Base-by-base conservation (phyloP, 2,329 filamentous ascomycete genomes). In the Phialocephala subalpina region DNA sequence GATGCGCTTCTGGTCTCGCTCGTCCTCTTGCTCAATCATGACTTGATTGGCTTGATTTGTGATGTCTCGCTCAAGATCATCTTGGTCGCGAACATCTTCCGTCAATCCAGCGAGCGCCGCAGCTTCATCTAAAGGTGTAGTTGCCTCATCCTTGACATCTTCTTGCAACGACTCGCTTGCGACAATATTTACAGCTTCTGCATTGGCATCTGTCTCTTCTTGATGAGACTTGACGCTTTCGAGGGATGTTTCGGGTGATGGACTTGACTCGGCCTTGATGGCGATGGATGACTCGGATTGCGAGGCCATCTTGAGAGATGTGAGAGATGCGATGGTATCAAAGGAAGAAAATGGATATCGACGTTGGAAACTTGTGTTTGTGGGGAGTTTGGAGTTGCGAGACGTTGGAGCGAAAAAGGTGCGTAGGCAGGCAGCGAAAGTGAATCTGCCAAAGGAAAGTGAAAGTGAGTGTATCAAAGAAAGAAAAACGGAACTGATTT, bases 51-150 rank as follows among this genome's bases (percentile, higher is more conserved):
- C 88, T 70, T 90, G 85, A 18, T 83, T 77, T 1, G 86, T 86
- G 69, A 98, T 97, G 74, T 97, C 94, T 68, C 93, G 87, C 78
- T 97, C 95, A 22, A 98, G 81, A 66, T 97, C 94, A 80, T 94
- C 90, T 77, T 98, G 95, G 73, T 97, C 89, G 64, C 93, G 89
- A 25, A 96, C 88, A 65, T 90, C 85, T 60, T 89, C 86, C 4
- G 90, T 89, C 47, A 94, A 80, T 52, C 85, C 85, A 64, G 84
- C 82, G 33, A 94, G 80, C 22, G 72, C 72, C 63, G 65, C 71
- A 29, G 74, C 75, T 70, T 77, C 76, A 58, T 77, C 75, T 38
- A 60, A 59, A 16, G 69, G 63, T 14, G 69, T 49, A 25, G n/a
- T 25, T 27, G 40, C 20, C 25, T 62, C 58, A 11, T 47, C 59